Conservation (phyloP, 164 flowering plant species). For the Houttuynia cordata region DNA sequence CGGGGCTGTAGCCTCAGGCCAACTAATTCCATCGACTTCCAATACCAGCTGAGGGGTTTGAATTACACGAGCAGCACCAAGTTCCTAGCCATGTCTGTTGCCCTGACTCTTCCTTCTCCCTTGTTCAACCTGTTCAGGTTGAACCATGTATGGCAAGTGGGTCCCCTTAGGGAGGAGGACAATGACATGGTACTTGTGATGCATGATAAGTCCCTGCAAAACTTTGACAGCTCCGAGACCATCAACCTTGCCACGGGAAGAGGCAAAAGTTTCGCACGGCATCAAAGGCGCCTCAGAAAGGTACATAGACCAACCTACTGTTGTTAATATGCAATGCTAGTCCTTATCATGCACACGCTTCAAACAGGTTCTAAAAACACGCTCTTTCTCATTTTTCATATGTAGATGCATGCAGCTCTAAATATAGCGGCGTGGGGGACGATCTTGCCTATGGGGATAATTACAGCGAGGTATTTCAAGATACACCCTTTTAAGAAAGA, state of each 20-base stretch:
- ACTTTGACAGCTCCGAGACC: conserved; percentile 29
- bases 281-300: conserved; percentile 11
- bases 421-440: conserved; percentile 45
- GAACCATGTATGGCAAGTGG: conserved; percentile 40
- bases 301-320: too few relatives aligned
- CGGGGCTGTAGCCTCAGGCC: conserved; percentile 14
- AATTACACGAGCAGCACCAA: neutral
- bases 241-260: conserved; percentile 11
- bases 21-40: neutral
- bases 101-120: conserved; percentile 5
- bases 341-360: too few relatives aligned
- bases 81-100: conserved; percentile 9
- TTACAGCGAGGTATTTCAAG: conserved; percentile 30
- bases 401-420: conserved; percentile 39
- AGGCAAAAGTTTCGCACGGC: neutral
- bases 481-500: conserved; percentile 3
- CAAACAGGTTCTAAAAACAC: too few relatives aligned
- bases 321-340: too few relatives aligned
- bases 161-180: conserved; percentile 8
- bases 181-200: conserved; percentile 10
- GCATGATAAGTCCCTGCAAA: conserved; percentile 20
- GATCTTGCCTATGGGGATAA: conserved; percentile 30
- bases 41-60: neutral
- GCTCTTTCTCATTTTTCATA: too few relatives aligned
- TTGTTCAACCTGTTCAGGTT: conserved; percentile 13